A percentile compares a stretch with the other conserved stretches of the same genome.
phyloP scores from a whole-genome alignment of 495 filamentous ascomycete genomes.

The Xylaria bambusicola region DNA sequence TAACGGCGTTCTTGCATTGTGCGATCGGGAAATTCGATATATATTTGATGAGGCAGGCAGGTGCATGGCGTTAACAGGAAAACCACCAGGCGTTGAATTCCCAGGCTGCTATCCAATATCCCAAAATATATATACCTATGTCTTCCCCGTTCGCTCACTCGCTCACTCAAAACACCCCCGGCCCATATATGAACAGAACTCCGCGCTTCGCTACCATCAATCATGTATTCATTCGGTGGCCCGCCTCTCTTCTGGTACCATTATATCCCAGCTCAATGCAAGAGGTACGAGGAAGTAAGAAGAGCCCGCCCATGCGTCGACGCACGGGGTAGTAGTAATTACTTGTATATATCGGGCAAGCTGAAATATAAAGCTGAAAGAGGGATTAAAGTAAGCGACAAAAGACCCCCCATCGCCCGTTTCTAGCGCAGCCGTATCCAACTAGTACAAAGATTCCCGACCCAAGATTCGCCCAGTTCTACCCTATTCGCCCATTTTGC shows the following conservation, averaged over 20 bases:
- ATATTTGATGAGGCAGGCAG: constrained; percentile 11
- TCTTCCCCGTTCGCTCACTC: not conserved
- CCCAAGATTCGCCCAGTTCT: not conserved
- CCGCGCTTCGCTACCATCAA: constrained; percentile 12
- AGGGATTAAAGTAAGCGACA: not conserved
- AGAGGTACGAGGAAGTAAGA: constrained; percentile 1
- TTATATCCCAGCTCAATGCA: not conserved
- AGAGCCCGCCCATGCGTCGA: not conserved
- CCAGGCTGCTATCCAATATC: not conserved
- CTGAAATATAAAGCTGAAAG: too few relatives aligned
- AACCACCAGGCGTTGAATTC: not conserved
- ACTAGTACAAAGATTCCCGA: not conserved
- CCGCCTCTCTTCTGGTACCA: not conserved
- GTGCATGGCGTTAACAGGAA: constrained; percentile 14
- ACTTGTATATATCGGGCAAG: too few relatives aligned
- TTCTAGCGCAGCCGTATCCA: constrained; percentile 5
- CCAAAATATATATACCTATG: not conserved
- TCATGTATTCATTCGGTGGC: constrained; percentile 1
- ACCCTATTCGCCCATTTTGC: not conserved
- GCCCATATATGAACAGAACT: not conserved
- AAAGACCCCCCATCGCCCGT: not conserved
- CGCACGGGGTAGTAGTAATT: not conserved
- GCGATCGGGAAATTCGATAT: constrained; percentile 13
- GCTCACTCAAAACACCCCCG: not conserved
- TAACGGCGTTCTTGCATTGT: constrained; percentile 14